phyloP scores from a whole-genome alignment of 768 basidiomycete species.

The Boletus tylopilopsis region DNA sequence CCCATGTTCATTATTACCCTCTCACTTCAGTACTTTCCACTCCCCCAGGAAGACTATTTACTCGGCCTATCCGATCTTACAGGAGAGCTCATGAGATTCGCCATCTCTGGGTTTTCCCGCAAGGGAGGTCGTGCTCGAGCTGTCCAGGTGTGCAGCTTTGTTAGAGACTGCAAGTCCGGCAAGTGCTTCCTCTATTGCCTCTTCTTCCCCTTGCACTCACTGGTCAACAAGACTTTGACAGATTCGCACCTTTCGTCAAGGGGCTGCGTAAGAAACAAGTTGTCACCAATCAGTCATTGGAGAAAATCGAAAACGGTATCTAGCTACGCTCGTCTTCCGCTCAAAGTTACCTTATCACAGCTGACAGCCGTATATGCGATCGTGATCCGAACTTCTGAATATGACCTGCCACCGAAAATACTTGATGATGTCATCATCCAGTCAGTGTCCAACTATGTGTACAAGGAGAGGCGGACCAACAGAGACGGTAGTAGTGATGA shows the following conservation, averaged over 20 bases:
- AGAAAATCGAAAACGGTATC: conserved; percentile 91
- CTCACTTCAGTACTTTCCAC: conserved; percentile 60
- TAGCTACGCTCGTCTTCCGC: background rate
- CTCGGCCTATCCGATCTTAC: conserved; percentile 93
- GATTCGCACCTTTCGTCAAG: conserved; percentile 61
- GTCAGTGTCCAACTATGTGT: conserved; percentile 36
- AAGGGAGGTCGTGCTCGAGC: conserved; percentile 65
- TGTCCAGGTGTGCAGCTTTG: conserved; percentile 62
- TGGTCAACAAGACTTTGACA: conserved; percentile 64
- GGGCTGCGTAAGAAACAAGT: conserved; percentile 84
- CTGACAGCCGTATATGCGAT: conserved; percentile 67
- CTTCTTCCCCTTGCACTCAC: background rate
- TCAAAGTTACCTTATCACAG: conserved; percentile 3
- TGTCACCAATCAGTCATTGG: conserved; percentile 82
- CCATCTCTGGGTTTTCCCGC: conserved; percentile 75
- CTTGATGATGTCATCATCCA: conserved; percentile 65
- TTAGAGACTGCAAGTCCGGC: conserved; percentile 72
- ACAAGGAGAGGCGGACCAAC: conserved; percentile 18
- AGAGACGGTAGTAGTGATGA: conserved; percentile 23
- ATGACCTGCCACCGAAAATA: conserved; percentile 62
- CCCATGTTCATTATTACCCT: conserved; percentile 1
- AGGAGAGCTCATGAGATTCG: conserved; percentile 95
- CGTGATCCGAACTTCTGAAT: conserved; percentile 68
- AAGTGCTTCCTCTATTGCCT: conserved; percentile 15
- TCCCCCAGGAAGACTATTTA: conserved; percentile 81